Base-by-base conservation (phyloP, 2,329 filamentous ascomycete species). In the Botryotinia convoluta region DNA sequence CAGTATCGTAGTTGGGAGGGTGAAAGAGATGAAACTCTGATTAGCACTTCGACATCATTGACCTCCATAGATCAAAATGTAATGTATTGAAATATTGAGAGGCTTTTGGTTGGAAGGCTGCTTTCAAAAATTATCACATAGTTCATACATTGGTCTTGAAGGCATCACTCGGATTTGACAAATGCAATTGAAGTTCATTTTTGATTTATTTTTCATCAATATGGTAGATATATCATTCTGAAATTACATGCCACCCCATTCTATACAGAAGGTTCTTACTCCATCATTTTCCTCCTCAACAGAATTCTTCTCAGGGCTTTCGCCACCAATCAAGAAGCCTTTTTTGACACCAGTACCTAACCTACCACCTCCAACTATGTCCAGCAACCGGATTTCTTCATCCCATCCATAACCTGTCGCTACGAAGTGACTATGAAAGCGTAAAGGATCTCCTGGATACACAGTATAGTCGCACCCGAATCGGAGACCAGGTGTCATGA, bases 281-380 rank as follows among this genome's bases (percentile, higher is more conserved):
- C 80, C 81, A 48, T 84, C 81, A 57, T 79, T 80, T 1, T 81
- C 79, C 14, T 81, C 75, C 22, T 74, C 78, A 72, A 60, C 76
- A 74, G 75, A 71, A 35, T 78, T 77, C 20, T 80, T 81, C 26
- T 78, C 77, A 64, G 82, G 79, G 71, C 87, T 84, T 78, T 88
- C 86, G 0, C 93, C 94, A 10, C 95, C 95, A 73, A 99, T 87
- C 71, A 99, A 84, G 79, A 94, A 98, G 0, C 93, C 93, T 83
- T 99, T 99, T 86, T 99, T 99, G 32, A 98, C 96, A 68, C 93
- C 93, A 3, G 96, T 98, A 0, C 95, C 96, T 75, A 99, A 83
- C 77, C 96, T 87, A 8, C 96, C 96, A 12, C 94, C 94, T 32
- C 91, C 92, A 26, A 98, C 91, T 22, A 99, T 85, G 77, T 97